A percentile compares a stretch with the other conserved stretches of the same genome.
phyloP scores from a whole-genome alignment of 2,329 filamentous ascomycete species.

The Pyrenophora graminea region DNA sequence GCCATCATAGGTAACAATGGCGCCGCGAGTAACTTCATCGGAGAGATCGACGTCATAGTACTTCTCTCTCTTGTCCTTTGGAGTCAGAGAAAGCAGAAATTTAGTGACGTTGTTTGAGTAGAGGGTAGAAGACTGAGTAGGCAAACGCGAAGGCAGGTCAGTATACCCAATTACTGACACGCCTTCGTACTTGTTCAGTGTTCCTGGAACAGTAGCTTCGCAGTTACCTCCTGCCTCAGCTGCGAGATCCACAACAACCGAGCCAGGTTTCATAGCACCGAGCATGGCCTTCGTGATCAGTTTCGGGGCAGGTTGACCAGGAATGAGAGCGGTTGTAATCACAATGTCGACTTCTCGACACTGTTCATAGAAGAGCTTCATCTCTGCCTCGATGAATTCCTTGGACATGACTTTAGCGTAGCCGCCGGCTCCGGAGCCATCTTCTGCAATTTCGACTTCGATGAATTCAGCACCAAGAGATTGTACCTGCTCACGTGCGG shows the following conservation, averaged over 20 bases:
- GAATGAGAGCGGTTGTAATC: slow-evolving; percentile 89
- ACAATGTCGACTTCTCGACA: slow-evolving; percentile 88
- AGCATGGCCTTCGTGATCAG: slow-evolving; percentile 82
- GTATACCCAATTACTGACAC: slow-evolving; percentile 89
- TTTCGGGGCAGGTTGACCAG: slow-evolving; percentile 79
- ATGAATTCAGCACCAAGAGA: slow-evolving; percentile 89
- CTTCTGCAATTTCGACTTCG: slow-evolving; percentile 82
- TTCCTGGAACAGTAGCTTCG: slow-evolving; percentile 75
- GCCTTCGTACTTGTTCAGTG: slow-evolving; percentile 72
- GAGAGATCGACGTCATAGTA: slow-evolving; percentile 78
- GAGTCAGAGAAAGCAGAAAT: slow-evolving; percentile 79
- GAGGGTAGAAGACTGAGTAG: slow-evolving; percentile 85
- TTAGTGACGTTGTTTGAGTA: slow-evolving; percentile 96
- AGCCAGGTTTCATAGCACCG: slow-evolving; percentile 85
- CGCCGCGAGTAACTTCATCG: slow-evolving; percentile 83
- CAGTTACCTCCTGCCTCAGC: slow-evolving; percentile 89
- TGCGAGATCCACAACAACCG: slow-evolving; percentile 84
- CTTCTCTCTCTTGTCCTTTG: slow-evolving; percentile 75
- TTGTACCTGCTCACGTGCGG: slow-evolving; percentile 85
- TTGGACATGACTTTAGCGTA: slow-evolving; percentile 96
- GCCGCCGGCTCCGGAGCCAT: slow-evolving; percentile 80
- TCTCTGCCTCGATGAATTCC: slow-evolving; percentile 89
- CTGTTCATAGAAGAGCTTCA: slow-evolving; percentile 89
- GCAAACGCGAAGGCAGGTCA: slow-evolving; percentile 81
- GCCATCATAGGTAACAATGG: slow-evolving; percentile 80